Conservation (phyloP, 768 basidiomycete genomes). For the Termitomyces sp. region DNA sequence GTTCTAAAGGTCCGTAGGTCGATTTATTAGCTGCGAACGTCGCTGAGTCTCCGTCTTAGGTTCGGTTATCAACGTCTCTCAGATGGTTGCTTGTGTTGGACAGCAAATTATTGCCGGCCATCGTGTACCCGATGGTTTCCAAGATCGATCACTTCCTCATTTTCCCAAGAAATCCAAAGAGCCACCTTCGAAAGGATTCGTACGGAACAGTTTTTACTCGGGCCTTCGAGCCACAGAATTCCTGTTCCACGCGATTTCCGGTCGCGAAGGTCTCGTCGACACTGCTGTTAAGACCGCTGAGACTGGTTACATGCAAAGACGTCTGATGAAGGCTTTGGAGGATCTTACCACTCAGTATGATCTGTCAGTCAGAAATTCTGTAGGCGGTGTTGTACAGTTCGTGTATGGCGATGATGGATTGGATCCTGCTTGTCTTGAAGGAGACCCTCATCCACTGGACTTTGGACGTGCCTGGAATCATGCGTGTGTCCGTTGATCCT, state of each 20-base stretch:
- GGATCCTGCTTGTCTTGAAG: conserved; percentile 94
- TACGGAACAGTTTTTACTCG: conserved; percentile 93
- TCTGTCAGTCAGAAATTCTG: conserved; percentile 89
- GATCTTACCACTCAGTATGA: conserved; percentile 97
- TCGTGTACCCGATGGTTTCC: conserved; percentile 98
- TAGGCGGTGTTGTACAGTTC: conserved; percentile 95
- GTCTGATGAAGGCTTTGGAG: conserved; percentile 98
- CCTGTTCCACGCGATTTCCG: conserved; percentile 97
- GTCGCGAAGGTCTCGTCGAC: conserved; percentile 97
- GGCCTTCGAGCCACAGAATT: conserved; percentile 94
- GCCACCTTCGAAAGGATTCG: conserved; percentile 97
- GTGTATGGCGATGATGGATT: conserved; percentile 95
- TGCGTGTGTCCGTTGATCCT: conserved; percentile 32
- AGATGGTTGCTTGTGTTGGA: conserved; percentile 99
- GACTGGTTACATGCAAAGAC: conserved; percentile 99
- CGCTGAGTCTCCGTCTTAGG: conserved; percentile 32
- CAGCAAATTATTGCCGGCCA: conserved; percentile 98
- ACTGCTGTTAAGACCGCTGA: conserved; percentile 99
- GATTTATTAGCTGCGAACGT: neutral
- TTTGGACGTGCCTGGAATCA: conserved; percentile 85
- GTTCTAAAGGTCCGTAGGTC: conserved; percentile 79
- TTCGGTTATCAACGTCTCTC: conserved; percentile 98
- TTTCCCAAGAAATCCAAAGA: conserved; percentile 96
- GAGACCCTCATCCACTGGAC: conserved; percentile 91
- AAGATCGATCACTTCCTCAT: conserved; percentile 97